Base-by-base conservation (phyloP, 2,329 filamentous ascomycete genomes). In the Penicillium hesseltinei region DNA sequence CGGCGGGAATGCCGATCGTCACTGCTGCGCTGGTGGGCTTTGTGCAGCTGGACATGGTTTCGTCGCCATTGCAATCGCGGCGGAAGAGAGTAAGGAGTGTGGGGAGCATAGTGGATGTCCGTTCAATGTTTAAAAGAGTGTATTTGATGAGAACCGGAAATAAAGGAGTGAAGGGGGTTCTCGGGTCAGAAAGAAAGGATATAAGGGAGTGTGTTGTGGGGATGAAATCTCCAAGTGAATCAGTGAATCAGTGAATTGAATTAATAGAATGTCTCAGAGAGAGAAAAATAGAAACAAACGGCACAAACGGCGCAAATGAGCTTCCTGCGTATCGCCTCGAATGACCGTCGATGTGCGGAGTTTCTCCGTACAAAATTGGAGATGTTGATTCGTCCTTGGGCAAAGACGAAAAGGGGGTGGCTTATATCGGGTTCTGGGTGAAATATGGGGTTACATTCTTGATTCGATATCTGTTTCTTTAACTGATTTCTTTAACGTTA, bases 381-480 rank as follows among this genome's bases (percentile, higher is more conserved):
- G 40, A 19, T 25, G 31, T 53, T 53, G 42, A 53, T 53, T 53
- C 44, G 51, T 45, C 21, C 10, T 3, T 5, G 15, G 29, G 43
- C 36, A 47, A 35, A 46, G 29, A 15, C 23, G 36, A 53, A 57
- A 57, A 57, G 54, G 54, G 54, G 54, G 54, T 57, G 54, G 54
- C 54, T 56, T 29, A 38, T 40, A 7, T 33, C 8, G 19, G 5
- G 35, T n/a, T 11, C 19, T 36, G 15, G 11, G 23, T 17, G 3
- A 13, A 33, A 46, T 52, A 46, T 46, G 48, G 54, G 54, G 54
- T 52, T 53, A 47, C 54, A 43, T 57, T 47, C 49, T 3, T 23
- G 0, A 9, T 25, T 46, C 4, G 23, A 23, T 23, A 4, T 35
- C 25, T 23, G 5, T 17, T 25, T 35, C 5, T 23, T n/a, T 11